Base-by-base conservation (phyloP, 2,329 filamentous ascomycete species). In the Colletotrichum cuscutae region DNA sequence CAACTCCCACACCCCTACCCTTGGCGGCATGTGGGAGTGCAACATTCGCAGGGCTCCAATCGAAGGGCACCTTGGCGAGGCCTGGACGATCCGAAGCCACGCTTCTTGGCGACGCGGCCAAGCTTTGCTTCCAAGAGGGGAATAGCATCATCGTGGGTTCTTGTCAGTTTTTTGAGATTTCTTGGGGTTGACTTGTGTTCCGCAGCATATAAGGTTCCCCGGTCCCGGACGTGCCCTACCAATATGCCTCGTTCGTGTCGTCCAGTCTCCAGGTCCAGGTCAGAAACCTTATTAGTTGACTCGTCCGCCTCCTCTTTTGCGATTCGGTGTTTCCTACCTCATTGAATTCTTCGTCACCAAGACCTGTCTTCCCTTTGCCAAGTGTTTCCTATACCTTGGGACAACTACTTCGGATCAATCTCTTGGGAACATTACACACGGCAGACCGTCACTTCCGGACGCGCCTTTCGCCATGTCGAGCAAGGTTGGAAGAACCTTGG, bases 401-500 rank as follows among this genome's bases (percentile, higher is more conserved):
- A 53, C 30, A 28, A 26, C 6, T 22, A 7, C 9, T 13, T 56
- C n/a, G 28, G 30, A n/a, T 37, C n/a, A 28, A 54, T 19, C 30
- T 35, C 12, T 15, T 7, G 13, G 11, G 15, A n/a, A 26, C 6
- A n/a, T 26, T n/a, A 7, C 30, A 28, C 5, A 8, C 30, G 46
- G 30, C 46, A 54, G 13, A 26, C 11, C 28, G 30, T 53, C 61
- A 3, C 12, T 9, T 13, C n/a, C 30, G 24, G 15, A 49, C 19
- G 42, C 30, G 42, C 42, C 19, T 49, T 5, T 26, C n/a, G 28
- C 26, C 54, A 77, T 77, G 76, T 49, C 75, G 26, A 70, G 56
- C 30, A 75, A 61, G 72, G 77, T 76, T 65, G 76, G 75, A 67
- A 74, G 76, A 22, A 72, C 69, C 56, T 66, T 79, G 28, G 79